A percentile compares a stretch with the other conserved stretches of the same genome.
Conservation (phyloP, 2,329 filamentous ascomycete species). For the Talaromyces piceae region DNA sequence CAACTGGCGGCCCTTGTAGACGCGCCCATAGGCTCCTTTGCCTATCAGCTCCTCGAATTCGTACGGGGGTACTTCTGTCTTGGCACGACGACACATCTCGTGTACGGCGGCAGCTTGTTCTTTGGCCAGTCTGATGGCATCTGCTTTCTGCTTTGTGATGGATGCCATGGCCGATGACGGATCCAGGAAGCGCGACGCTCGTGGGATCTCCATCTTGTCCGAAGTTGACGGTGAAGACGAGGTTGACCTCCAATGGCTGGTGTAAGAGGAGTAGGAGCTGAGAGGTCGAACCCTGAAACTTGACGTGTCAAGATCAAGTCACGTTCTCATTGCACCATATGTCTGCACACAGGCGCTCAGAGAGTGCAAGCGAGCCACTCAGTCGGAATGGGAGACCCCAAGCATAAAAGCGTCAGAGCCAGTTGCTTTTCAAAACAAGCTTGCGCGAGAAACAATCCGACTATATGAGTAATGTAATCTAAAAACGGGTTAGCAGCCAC, state of each 20-base stretch:
- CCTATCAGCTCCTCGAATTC: constrained; percentile 46
- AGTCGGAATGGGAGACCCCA: neutral
- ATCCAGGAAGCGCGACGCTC: constrained; percentile 30
- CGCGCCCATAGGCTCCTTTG: constrained; percentile 45
- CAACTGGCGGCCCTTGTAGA: constrained; percentile 42
- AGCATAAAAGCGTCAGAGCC: neutral
- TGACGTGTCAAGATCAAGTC: neutral
- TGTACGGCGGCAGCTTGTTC: constrained; percentile 39
- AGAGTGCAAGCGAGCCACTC: neutral
- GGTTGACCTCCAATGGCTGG: too few species aligned
- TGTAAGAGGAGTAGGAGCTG: too few species aligned
- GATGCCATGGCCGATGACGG: constrained; percentile 37
- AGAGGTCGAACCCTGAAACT: too few species aligned
- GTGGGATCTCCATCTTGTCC: constrained; percentile 21
- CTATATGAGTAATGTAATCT: neutral
- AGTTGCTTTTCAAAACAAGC: neutral
- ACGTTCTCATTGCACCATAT: neutral
- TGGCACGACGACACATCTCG: constrained; percentile 41
- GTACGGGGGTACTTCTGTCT: constrained; percentile 39
- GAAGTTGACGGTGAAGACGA: neutral
- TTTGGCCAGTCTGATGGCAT: constrained; percentile 40
- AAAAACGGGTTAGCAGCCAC: neutral
- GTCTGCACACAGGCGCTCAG: neutral
- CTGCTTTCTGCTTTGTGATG: constrained; percentile 42
- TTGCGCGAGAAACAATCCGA: neutral